Evolutionary conservation across 345 rosid genomes (phyloP), one percentile per base, ranked within the genome.

Genomic region (Cardamine resedifolia): DNA sequence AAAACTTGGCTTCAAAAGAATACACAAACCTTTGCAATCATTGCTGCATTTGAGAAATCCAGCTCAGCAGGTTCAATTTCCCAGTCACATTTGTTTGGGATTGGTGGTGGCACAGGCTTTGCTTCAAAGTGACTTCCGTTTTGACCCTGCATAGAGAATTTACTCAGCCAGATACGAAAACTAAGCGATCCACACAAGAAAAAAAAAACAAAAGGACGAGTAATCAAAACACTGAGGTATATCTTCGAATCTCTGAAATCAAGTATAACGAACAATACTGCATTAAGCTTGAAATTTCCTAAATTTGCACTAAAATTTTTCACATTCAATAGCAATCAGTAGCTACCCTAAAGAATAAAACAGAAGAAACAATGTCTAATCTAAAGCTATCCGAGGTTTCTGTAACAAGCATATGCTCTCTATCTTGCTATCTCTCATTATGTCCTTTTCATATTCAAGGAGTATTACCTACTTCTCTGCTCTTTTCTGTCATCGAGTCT

Each of bases 31-130:
- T 91, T 95, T 77, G 97, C 97, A 43, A 95, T 95, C 68, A 80
- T 85, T 2, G 78, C 64, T 0, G 92, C 86, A 74, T 79, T 88
- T 9, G 99, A 85, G 78, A 95, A 95, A 79, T 95, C 96, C 47
- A 95, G 83, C 85, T 95, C 99, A 34, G 96, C 75, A 27, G 97
- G 99, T 47, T 95, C 99, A 57, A 95, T 84, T 86, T 95, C 99
- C 97, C 99, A 95, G 76, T 95, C 99, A 84, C 97, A 91, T 81
- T 95, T 95, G 77, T 95, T 95, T 24, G 99, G 90, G 63, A 85
- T 81, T 31, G 99, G 97, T 15, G 99, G 99, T 9, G 88, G 85
- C 77, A 95, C 97, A 62, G 96, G 91, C 84, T 86, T 95, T 70
- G 96, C 96, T 66, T 95, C 99, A 82, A 91, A 90, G 71, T 95